phyloP scores from a whole-genome alignment of 768 basidiomycete genomes.

The Candolleomyces eurysporus region DNA sequence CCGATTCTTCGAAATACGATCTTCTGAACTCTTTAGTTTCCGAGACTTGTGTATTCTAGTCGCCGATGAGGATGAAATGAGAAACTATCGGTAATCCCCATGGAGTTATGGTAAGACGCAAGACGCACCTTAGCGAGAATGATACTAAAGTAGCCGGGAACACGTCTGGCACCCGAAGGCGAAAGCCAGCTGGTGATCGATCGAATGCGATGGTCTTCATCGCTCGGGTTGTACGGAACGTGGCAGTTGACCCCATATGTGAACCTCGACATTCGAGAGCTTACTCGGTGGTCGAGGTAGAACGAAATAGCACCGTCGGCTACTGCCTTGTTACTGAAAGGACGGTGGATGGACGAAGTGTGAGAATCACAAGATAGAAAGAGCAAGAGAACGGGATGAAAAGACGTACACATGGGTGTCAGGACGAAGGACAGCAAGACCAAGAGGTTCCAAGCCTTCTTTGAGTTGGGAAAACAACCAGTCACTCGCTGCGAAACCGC shows the following conservation, averaged over 20 bases:
- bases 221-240: slow-evolving; percentile 13
- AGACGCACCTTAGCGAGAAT: slow-evolving; percentile 14
- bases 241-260: slow-evolving; percentile 23
- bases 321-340: slow-evolving; percentile 28
- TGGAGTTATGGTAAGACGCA: neutral
- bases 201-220: slow-evolving; percentile 19
- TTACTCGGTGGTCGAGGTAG: slow-evolving; percentile 25
- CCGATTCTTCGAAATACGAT: slow-evolving; percentile 14
- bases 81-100: neutral
- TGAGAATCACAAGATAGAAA: neutral
- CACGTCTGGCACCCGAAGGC: slow-evolving; percentile 10
- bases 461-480: slow-evolving; percentile 19
- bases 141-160: slow-evolving; percentile 16
- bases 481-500: slow-evolving; percentile 23
- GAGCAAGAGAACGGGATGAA: too few species aligned
- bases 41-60: slow-evolving; percentile 17
- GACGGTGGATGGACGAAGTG: neutral
- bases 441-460: slow-evolving; percentile 5
- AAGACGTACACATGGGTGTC: slow-evolving; percentile 15
- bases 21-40: slow-evolving; percentile 19
- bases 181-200: slow-evolving; percentile 12
- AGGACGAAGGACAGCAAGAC: slow-evolving; percentile 12
- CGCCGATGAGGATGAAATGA: neutral
- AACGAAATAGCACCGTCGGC: slow-evolving; percentile 29
- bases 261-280: slow-evolving; percentile 22